These are phyloP conservation scores for Eruca vesicaria DNA, from an alignment of 441 rosid genomes.

Conservation along the genomic window DNA sequence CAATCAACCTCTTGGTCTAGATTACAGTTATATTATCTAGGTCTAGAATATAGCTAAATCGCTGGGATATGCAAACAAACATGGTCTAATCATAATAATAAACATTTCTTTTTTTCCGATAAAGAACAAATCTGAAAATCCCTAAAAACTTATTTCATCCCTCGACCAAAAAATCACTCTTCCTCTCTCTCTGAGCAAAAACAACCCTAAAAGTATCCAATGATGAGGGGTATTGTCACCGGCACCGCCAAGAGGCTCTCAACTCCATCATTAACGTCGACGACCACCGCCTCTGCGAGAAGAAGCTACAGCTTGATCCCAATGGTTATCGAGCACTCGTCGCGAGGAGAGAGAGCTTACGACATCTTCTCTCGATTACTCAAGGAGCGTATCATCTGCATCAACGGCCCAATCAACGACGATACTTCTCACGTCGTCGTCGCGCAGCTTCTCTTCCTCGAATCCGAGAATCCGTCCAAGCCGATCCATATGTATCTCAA, in stretches of 20 bases:
- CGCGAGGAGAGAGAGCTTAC: constrained; percentile 97
- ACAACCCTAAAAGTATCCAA: constrained; percentile 6
- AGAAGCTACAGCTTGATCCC: constrained; percentile 70
- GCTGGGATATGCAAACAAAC: too few species aligned
- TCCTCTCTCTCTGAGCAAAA: constrained; percentile 3
- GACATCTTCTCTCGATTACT: constrained; percentile 94
- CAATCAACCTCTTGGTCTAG: too few species aligned
- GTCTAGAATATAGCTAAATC: too few species aligned
- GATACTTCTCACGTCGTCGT: constrained; percentile 92
- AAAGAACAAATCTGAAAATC: constrained; percentile 21
- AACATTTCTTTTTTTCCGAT: not conserved
- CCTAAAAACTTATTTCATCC: constrained; percentile 21
- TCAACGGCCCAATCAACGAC: constrained; percentile 88
- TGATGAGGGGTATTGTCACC: constrained; percentile 36
- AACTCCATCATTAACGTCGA: constrained; percentile 5
- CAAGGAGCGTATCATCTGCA: constrained; percentile 92
- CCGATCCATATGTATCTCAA: constrained; percentile 97
- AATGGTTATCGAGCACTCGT: constrained; percentile 96
- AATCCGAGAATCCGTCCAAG: constrained; percentile 95
- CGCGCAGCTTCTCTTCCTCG: constrained; percentile 97
- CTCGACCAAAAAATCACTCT: constrained; percentile 12
- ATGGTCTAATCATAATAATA: too few species aligned
- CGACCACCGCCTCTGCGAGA: constrained; percentile 9
- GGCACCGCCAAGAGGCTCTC: constrained; percentile 28
- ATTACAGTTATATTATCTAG: too few species aligned